Evolutionary conservation across 768 basidiomycete species (phyloP).

Genomic region (Mycena latifolia): DNA sequence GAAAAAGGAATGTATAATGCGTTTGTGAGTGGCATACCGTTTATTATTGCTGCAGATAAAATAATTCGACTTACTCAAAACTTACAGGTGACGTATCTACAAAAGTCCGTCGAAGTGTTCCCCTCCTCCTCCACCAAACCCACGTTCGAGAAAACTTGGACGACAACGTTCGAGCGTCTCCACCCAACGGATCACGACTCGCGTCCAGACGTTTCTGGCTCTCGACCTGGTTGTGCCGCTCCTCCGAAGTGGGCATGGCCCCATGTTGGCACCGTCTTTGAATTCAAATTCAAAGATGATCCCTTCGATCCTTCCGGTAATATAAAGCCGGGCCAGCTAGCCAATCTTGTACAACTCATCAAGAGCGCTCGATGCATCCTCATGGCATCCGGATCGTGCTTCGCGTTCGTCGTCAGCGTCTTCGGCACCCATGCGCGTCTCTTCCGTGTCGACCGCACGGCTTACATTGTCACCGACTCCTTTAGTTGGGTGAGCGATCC

Average conservation of each 20-base stretch:
- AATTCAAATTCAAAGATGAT: constrained; percentile 17
- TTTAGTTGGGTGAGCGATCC: constrained; percentile 5
- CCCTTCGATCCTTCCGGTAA: neutral
- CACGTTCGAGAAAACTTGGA: too few relatives aligned
- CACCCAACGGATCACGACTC: too few relatives aligned
- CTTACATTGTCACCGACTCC: constrained; percentile 8
- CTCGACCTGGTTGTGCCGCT: too few relatives aligned
- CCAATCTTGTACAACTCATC: constrained; percentile 9
- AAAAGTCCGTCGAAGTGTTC: too few relatives aligned
- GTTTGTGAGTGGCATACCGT: too few relatives aligned
- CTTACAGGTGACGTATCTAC: too few relatives aligned
- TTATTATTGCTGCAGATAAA: too few relatives aligned
- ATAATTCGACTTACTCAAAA: too few relatives aligned
- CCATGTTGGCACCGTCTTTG: constrained; percentile 5
- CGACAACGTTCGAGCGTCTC: too few relatives aligned
- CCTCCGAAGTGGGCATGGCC: neutral
- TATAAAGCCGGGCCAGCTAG: neutral
- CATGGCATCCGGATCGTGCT: constrained; percentile 1
- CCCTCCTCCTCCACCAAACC: too few relatives aligned
- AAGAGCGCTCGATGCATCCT: constrained; percentile 20
- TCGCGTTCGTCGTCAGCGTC: constrained; percentile 10
- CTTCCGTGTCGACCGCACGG: constrained; percentile 25
- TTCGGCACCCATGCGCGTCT: constrained; percentile 3
- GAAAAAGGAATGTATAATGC: too few relatives aligned
- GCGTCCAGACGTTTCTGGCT: too few relatives aligned